phyloP scores from a whole-genome alignment of 176 grass and related monocot genomes.

The Urochloa ruziziensis region DNA sequence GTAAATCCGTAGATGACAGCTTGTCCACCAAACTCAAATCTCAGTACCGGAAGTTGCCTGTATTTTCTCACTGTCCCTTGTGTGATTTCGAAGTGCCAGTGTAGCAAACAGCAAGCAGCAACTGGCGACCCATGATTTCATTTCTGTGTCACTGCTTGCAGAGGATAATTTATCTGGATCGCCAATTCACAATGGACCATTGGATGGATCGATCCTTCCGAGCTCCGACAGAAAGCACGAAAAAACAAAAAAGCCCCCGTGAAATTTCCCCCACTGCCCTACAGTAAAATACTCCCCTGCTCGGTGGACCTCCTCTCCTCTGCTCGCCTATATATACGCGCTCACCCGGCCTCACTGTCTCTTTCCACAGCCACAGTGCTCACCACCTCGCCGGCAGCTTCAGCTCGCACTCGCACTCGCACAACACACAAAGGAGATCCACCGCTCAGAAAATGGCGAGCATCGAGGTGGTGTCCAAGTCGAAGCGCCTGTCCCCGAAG shows the following conservation, averaged over 20 bases:
- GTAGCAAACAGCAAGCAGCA: no score
- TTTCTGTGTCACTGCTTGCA: neutral
- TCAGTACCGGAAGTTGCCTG: no score
- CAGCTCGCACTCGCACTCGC: neutral
- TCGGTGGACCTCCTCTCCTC: neutral
- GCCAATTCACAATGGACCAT: neutral
- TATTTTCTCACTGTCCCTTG: no score
- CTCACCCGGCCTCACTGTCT: neutral
- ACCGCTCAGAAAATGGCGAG: slow-evolving; percentile 38
- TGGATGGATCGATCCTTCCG: neutral
- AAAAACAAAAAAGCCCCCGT: neutral
- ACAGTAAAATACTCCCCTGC: no score
- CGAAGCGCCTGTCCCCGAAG: slow-evolving; percentile 47
- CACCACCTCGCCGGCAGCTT: neutral
- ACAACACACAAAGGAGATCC: neutral
- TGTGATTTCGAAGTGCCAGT: no score
- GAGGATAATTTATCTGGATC: neutral
- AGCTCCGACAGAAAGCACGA: slow-evolving; percentile 17
- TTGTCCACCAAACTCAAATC: no score
- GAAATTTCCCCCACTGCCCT: slow-evolving; percentile 23
- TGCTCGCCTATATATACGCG: slow-evolving; percentile 13
- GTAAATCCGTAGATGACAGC: no score
- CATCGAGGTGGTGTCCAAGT: slow-evolving; percentile 48
- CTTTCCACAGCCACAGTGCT: neutral
- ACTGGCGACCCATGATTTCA: neutral